Evolutionary conservation across 306 rosid species (phyloP), one percentile per base, ranked within the genome.

Genomic region (Medicago lupulina): DNA sequence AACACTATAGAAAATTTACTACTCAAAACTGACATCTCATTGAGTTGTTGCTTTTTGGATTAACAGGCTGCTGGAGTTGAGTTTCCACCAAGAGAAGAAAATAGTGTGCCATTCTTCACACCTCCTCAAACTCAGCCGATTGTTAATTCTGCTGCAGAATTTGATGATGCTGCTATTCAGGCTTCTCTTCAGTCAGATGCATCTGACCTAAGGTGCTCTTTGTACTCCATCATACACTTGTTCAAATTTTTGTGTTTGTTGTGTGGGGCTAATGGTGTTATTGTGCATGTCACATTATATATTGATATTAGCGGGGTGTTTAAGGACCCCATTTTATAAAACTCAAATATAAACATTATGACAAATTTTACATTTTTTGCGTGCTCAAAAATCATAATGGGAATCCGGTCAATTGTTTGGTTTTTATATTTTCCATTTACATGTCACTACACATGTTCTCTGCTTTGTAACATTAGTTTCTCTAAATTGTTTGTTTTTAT

Each of bases 181-280:
- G 99, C 96, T 73, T 90, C 99, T 81, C 92, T 96, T 47, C 87
- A 96, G 76, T 84, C 99, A 71, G 97, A 92, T 85, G 90, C 84
- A 79, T 95, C 98, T 38, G 97, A 77, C 77, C 97, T 95, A 73
- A 90, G 97, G 99, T 95, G 80, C 61, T 78, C 36, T 76, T 81
- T 73, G 41, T 74, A 73, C 31, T 67, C 28, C n/a, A 63, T 61
- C 41, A 2, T 23, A 3, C 38, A 63, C 61, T 64, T 54, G 54
- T 47, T 81, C 49, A 41, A 34, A 75, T 58, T 19, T 67, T 38
- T 63, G 25, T 70, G 23, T 77, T 68, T 76, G 38, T 73, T 80
- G 66, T 76, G 57, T 59, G 40, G 47, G 58, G 69, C 16, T 81
- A 40, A 61, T 23, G 9, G 21, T 43, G n/a, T 70, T 67, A 39